Evolutionary conservation across 345 rosid genomes (phyloP).

Genomic region (Salix udensis): DNA sequence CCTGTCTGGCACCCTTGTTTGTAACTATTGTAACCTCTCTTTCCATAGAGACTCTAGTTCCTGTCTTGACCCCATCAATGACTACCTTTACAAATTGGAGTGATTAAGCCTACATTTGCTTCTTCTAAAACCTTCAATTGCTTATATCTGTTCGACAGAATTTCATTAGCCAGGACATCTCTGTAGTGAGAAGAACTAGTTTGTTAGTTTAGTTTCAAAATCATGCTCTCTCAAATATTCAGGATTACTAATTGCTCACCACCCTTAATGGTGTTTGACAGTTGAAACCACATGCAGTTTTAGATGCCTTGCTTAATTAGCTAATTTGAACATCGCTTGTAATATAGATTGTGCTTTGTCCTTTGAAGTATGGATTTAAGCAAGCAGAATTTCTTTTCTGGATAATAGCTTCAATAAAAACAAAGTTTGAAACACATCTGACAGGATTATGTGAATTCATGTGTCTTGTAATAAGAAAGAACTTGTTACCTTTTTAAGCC

Average conservation of each 20-base stretch:
- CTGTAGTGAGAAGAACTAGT: not conserved
- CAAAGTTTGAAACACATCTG: not conserved
- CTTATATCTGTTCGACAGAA: not conserved
- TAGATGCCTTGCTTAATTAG: not conserved
- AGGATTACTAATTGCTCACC: not conserved
- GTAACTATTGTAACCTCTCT: not conserved
- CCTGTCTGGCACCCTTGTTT: not conserved
- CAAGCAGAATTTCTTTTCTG: not conserved
- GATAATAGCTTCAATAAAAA: not conserved
- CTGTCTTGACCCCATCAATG: not conserved
- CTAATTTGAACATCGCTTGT: not conserved
- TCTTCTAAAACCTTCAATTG: not conserved
- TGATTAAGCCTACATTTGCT: not conserved
- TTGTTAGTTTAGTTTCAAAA: not conserved
- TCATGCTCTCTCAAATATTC: not conserved
- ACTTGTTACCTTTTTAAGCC: not conserved
- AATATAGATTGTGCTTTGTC: not conserved
- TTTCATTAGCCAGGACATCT: not conserved
- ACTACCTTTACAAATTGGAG: not conserved
- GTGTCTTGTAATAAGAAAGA: not conserved
- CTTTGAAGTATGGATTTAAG: not conserved
- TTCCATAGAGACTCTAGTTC: not conserved
- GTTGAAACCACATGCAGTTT: not conserved
- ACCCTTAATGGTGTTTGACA: not conserved
- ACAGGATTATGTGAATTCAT: not conserved